Evolutionary conservation across 1,284 basidiomycete genomes (phyloP), one percentile per base, ranked within the genome.

Genomic region (Rhodofomes roseus): DNA sequence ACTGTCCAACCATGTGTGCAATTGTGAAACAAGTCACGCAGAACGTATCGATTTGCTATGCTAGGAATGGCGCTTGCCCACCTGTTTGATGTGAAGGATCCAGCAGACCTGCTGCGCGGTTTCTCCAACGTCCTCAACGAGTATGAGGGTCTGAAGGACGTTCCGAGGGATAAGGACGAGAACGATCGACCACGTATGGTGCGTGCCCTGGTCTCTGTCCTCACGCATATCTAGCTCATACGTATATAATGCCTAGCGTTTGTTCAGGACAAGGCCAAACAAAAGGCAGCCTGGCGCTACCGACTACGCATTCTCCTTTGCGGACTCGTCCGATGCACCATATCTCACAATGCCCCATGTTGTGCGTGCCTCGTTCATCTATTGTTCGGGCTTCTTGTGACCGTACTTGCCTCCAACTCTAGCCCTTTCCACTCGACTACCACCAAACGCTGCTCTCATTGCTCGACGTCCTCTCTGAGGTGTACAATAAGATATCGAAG

Each of bases 401-500:
- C 27, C 36, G 54, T 51, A 7, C 18, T 52, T 36, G 20, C 39
- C 29, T 37, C 55, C 54, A 40, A 6, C 41, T 52, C 63, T 63
- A 94, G 92, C 90, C 92, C 18, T 95, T 95, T 73, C 77, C 87
- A 3, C 73, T 95, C 55, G 93, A 95, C 74, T 95, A 95, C 68
- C 88, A 92, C 65, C 89, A 95, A 74, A 91, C 90, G 6, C 82
- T 94, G 31, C 82, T 93, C 54, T 92, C 93, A 37, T 83, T 93
- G 34, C 85, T 94, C 58, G 93, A 95, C 68, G 88, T 95, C 48
- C 81, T 95, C 41, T 90, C 90, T 14, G 91, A 93, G 70, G 84
- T 92, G 25, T 95, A 95, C 77, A 87, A 90, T 73, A 93, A 92
- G 73, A 87, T 95, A 50, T 82, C 84, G 4, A 86, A 86, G 69